Percentiles rank a stretch among this genome's conserved stretches.
Conservation (phyloP, 177 flowering plant species). For the Tripterygium wilfordii region DNA sequence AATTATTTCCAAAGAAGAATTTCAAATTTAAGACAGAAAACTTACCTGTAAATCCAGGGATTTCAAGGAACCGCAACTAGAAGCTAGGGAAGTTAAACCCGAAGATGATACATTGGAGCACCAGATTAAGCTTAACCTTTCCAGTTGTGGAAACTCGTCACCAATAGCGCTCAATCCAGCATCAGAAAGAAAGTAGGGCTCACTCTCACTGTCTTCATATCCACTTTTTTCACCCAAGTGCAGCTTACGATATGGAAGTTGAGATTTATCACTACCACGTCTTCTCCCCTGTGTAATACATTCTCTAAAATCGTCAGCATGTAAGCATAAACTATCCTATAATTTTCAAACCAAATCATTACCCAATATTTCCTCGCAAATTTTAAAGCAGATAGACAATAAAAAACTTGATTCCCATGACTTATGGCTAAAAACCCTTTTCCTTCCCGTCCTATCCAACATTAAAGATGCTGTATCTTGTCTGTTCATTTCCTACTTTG, state of each 20-base stretch:
- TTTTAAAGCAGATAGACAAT: too few relatives aligned
- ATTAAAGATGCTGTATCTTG: too few relatives aligned
- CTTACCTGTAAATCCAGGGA: constrained; percentile 82
- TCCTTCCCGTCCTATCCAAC: too few relatives aligned
- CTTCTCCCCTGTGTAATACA: constrained; percentile 44
- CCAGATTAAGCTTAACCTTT: constrained; percentile 86
- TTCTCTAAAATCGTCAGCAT: background rate
- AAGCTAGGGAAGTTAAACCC: constrained; percentile 66
- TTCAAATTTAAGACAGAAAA: too few relatives aligned
- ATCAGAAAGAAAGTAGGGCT: constrained; percentile 57
- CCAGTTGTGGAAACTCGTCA: constrained; percentile 53
- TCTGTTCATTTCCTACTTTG: too few relatives aligned
- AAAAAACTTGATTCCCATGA: too few relatives aligned
- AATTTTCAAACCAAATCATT: background rate
- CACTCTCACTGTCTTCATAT: constrained; percentile 28
- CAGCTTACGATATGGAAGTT: constrained; percentile 24
- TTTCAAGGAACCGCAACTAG: constrained; percentile 49
- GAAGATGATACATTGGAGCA: constrained; percentile 61
- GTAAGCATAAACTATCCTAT: background rate
- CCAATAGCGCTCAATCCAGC: constrained; percentile 58
- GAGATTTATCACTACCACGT: constrained; percentile 15
- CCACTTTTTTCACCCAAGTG: constrained; percentile 20
- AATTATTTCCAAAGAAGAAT: too few relatives aligned
- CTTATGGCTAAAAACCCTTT: too few relatives aligned
- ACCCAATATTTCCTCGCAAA: background rate